Evolutionary conservation across 1,284 basidiomycete genomes (phyloP), one percentile per base, ranked within the genome.

Genomic region (Ganoderma resinaceum): DNA sequence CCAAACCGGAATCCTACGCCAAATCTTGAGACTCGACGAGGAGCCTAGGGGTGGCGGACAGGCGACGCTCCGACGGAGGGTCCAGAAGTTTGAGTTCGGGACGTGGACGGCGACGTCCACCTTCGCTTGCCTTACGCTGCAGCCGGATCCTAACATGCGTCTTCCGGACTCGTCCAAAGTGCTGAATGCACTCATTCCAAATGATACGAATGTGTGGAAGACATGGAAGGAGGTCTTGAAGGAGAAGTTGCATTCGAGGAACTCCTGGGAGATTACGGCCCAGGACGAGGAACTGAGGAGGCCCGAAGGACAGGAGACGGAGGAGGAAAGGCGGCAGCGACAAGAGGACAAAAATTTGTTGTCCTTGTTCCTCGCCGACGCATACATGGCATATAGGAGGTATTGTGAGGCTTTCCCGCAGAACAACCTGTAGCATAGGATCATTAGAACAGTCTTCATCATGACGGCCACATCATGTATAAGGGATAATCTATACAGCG

Each of bases 131-230:
- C 64, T 71, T 12, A n/a, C 67, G 11, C 55, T 73, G 37, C 49
- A 63, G 29, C 58, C 62, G 9, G 46, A 64, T 14, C 18, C 53
- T 3, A 61, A 63, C 37, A 61, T 46, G 46, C 53, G 52, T 12
- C 49, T 66, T 8, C 62, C 66, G 20, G 63, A 49, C 57, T 20
- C 31, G 29, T 55, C 52, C 29, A 71, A 73, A 60, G 40, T 71
- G 29, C 40, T 73, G 8, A 64, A 70, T 55, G 66, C 68, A 31
- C 64, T 71, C 35, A 66, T 73, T 14, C 70, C 70, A 2, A 73
- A 71, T 38, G 72, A 73, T 53, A 73, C 72, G 12, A 52, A 65
- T 5, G 70, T 70, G n/a, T 73, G 72, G 72, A n/a, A 65, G 46
- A 57, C 57, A n/a, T 73, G 72, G 72, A 71, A 68, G 72, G 58